phyloP scores from a whole-genome alignment of 164 flowering plant genomes.

The Stephania japonica region DNA sequence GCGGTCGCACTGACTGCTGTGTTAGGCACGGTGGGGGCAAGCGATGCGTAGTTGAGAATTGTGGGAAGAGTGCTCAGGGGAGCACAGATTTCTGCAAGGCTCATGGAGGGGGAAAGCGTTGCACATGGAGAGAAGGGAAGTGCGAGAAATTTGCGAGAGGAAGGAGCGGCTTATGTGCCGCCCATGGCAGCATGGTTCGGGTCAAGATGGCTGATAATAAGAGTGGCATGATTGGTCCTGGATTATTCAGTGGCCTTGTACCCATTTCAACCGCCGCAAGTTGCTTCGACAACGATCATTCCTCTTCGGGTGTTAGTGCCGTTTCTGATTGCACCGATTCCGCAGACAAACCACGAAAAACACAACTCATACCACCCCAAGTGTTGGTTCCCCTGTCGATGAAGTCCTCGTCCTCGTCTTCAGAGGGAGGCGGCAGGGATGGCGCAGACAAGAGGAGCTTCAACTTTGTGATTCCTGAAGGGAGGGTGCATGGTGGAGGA shows the following conservation, averaged over 20 bases:
- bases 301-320: constrained; percentile 47
- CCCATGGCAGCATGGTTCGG: constrained; percentile 55
- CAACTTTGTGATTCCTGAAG: constrained; percentile 61
- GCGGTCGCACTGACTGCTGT: constrained; percentile 81
- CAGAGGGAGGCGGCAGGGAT: constrained; percentile 22
- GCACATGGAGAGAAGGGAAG: constrained; percentile 59
- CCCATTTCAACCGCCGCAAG: constrained; percentile 35
- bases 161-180: constrained; percentile 76
- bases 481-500: constrained; percentile 93
- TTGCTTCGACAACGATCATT: constrained; percentile 38
- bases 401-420: constrained; percentile 54
- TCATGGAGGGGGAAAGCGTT: constrained; percentile 89
- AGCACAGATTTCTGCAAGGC: constrained; percentile 95
- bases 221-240: constrained; percentile 52
- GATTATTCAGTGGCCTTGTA: constrained; percentile 69
- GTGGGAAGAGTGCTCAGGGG: constrained; percentile 91
- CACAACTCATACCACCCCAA: constrained; percentile 66
- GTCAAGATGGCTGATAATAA: constrained; percentile 29
- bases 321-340: constrained; percentile 54
- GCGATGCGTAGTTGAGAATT: constrained; percentile 55
- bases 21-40: constrained; percentile 93
- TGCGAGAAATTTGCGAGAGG: constrained; percentile 91
- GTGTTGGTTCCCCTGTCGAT: constrained; percentile 80
- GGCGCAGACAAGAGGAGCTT: constrained; percentile 23
- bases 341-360: constrained; percentile 38